These are phyloP conservation scores for Diaporthe ilicicola DNA, from an alignment of 2,329 filamentous ascomycete species.

Conservation along the genomic window DNA sequence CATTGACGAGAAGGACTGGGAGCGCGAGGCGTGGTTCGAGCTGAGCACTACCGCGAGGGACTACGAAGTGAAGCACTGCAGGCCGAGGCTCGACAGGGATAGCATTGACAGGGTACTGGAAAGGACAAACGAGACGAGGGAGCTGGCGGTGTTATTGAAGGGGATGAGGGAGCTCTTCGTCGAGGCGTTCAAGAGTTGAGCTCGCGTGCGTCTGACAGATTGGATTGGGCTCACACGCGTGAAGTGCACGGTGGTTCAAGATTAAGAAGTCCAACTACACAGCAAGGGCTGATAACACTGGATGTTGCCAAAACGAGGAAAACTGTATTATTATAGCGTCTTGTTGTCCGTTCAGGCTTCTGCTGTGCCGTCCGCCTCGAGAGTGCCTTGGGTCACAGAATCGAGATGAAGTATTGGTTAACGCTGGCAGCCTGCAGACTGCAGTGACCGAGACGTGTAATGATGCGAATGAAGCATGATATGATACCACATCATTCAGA, in stretches of 20 bases:
- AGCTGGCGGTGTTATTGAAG: conserved; percentile 77
- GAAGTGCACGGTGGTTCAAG: background rate
- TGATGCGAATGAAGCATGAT: conserved; percentile 1
- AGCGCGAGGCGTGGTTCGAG: conserved; percentile 93
- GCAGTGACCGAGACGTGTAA: background rate
- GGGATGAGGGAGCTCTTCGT: conserved; percentile 84
- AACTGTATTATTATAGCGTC: background rate
- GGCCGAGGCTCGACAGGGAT: conserved; percentile 83
- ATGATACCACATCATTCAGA: background rate
- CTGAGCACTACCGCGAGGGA: conserved; percentile 82
- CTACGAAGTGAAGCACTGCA: conserved; percentile 83
- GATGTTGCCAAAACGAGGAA: too few relatives aligned
- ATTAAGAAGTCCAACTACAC: background rate
- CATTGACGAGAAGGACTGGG: conserved; percentile 86
- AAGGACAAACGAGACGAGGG: conserved; percentile 80
- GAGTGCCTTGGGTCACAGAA: background rate
- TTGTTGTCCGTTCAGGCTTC: background rate
- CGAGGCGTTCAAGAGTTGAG: conserved; percentile 65
- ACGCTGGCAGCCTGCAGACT: background rate
- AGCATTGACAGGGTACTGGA: conserved; percentile 81
- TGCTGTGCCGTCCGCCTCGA: background rate
- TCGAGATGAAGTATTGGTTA: background rate
- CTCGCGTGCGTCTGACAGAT: background rate
- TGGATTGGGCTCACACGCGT: background rate
- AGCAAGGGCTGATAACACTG: too few relatives aligned